phyloP scores from a whole-genome alignment of 495 filamentous ascomycete species.

The Letharia lupina region DNA sequence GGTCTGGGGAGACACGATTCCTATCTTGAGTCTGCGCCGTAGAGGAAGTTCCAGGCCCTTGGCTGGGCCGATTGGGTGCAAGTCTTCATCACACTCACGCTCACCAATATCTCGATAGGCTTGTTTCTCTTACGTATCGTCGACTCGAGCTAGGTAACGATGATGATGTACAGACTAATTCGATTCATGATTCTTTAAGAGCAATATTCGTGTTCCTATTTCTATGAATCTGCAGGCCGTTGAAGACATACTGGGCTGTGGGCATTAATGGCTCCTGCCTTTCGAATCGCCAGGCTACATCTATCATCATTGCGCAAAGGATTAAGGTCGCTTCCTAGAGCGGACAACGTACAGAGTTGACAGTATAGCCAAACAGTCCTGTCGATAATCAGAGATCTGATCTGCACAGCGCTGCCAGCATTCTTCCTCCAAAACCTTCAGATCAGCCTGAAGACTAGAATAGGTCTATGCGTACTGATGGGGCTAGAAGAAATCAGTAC shows the following conservation, averaged over 20 bases:
- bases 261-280: conserved; percentile 9
- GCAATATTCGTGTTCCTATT: conserved; percentile 15
- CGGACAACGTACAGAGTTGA: neutral
- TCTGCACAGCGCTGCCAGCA: conserved; percentile 11
- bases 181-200: conserved; percentile 12
- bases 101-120: conserved; percentile 19
- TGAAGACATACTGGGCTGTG: conserved; percentile 11
- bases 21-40: conserved; percentile 12
- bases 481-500: conserved; percentile 32
- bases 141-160: neutral
- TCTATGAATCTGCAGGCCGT: conserved; percentile 17
- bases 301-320: conserved; percentile 15
- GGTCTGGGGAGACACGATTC: conserved; percentile 11
- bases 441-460: neutral
- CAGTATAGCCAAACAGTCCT: neutral
- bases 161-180: conserved; percentile 3
- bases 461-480: conserved; percentile 22
- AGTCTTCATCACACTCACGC: conserved; percentile 13
- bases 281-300: conserved; percentile 10
- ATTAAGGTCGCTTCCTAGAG: neutral
- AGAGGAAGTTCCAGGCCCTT: conserved; percentile 3
- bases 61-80: conserved; percentile 20
- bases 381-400: conserved; percentile 9
- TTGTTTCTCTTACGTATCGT: conserved; percentile 16
- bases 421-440: conserved; percentile 15